Evolutionary conservation across 306 rosid species (phyloP).

Genomic region (Cyclanthera cordifolia): DNA sequence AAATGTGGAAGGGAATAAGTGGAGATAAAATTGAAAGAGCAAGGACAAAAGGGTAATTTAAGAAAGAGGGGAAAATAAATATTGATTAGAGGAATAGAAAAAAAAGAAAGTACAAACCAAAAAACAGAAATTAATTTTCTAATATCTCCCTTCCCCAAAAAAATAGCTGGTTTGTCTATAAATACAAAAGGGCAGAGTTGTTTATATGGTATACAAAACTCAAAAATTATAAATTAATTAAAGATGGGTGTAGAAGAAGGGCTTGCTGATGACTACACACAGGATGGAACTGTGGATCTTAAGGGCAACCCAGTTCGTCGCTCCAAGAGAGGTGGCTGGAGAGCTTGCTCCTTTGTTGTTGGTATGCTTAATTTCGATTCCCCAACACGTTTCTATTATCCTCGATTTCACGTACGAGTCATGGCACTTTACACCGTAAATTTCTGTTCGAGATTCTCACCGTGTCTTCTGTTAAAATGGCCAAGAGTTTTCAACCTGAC

Average conservation of each 20-base stretch:
- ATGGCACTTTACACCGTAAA: no score
- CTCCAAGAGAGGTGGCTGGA: conserved; percentile 75
- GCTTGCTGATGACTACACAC: conserved; percentile 29
- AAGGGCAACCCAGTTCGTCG: conserved; percentile 64
- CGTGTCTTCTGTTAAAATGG: no score
- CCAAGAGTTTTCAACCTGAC: no score
- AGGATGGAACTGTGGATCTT: conserved; percentile 79
- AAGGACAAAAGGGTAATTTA: background rate
- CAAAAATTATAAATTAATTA: background rate
- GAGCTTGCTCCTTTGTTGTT: conserved; percentile 74
- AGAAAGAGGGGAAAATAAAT: background rate
- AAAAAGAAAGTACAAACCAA: background rate
- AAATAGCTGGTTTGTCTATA: background rate
- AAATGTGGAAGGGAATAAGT: background rate
- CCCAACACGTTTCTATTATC: no score
- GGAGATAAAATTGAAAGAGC: background rate
- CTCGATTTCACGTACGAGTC: no score
- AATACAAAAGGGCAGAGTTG: background rate
- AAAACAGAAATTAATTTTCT: background rate
- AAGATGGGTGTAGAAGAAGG: conserved; percentile 40
- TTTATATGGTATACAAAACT: background rate
- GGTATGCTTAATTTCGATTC: no score
- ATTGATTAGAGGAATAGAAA: background rate
- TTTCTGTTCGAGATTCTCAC: no score
- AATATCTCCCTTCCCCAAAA: no score